Conservation (phyloP, 495 filamentous ascomycete species). For the Podospora appendiculata region DNA sequence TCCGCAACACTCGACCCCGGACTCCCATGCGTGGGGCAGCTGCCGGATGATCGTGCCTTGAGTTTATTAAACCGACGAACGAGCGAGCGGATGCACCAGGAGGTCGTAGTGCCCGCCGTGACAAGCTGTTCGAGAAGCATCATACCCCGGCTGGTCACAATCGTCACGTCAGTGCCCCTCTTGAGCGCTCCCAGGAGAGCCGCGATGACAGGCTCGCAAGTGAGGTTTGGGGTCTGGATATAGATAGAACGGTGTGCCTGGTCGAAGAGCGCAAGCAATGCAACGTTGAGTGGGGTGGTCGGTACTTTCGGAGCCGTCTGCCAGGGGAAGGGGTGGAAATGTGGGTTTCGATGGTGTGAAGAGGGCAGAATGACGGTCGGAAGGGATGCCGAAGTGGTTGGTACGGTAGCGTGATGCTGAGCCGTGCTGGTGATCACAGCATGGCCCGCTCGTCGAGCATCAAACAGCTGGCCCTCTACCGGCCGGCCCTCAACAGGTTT, state of each 20-base stretch:
- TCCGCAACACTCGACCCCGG: not conserved
- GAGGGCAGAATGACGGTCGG: constrained; percentile 59
- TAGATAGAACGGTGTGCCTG: constrained; percentile 47
- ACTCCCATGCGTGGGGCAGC: no score
- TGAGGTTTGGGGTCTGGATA: constrained; percentile 67
- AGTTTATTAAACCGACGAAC: constrained; percentile 35
- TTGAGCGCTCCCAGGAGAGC: constrained; percentile 44
- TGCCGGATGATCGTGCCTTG: not conserved
- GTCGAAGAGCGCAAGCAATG: constrained; percentile 46
- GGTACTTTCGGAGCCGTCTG: constrained; percentile 37
- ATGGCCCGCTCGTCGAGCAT: constrained; percentile 4
- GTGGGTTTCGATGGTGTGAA: constrained; percentile 57
- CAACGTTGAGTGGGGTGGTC: constrained; percentile 58
- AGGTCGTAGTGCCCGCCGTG: constrained; percentile 60
- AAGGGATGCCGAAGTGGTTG: not conserved
- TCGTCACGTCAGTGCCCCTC: constrained; percentile 54
- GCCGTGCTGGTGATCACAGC: constrained; percentile 8
- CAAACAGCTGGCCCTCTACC: not conserved
- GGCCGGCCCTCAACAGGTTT: not conserved
- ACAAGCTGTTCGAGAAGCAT: constrained; percentile 69
- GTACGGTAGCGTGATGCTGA: constrained; percentile 3
- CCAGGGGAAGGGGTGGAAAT: constrained; percentile 39
- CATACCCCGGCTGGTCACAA: constrained; percentile 57
- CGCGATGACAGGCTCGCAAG: constrained; percentile 46
- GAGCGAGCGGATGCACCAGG: constrained; percentile 47